These are phyloP conservation scores for Aspergillus conjunctus DNA, from an alignment of 495 filamentous ascomycete species.

Conservation along the genomic window DNA sequence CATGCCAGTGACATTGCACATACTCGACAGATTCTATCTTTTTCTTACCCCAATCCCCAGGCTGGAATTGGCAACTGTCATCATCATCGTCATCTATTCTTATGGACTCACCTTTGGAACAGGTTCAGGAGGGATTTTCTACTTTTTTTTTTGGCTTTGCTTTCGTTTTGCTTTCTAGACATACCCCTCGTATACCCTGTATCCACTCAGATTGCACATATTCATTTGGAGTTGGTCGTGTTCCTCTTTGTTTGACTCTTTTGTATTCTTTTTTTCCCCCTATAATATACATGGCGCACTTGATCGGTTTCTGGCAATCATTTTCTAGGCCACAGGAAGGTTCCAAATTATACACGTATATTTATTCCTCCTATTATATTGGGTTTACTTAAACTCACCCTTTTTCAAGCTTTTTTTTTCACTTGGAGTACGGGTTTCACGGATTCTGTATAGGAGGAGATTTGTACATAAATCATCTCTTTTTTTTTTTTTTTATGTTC, in stretches of 20 bases:
- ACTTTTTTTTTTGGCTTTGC: neutral
- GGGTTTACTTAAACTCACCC: too few species aligned
- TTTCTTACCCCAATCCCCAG: neutral
- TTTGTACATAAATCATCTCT: too few species aligned
- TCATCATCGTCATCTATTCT: neutral
- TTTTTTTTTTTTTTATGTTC: slow-evolving; percentile 7
- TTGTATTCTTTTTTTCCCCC: neutral
- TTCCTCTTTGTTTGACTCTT: neutral
- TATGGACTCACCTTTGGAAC: neutral
- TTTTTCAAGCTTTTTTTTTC: too few species aligned
- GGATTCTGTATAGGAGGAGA: neutral
- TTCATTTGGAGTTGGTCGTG: neutral
- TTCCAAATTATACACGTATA: neutral
- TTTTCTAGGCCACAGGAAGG: neutral
- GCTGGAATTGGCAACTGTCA: slow-evolving; percentile 6
- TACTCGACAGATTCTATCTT: slow-evolving; percentile 4
- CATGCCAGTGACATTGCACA: slow-evolving; percentile 11
- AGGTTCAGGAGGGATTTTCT: neutral
- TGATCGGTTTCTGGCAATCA: neutral
- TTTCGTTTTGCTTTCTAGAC: neutral
- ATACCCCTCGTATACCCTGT: neutral
- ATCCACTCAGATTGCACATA: neutral
- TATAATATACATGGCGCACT: neutral
- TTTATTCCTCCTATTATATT: too few species aligned
- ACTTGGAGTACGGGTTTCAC: too few species aligned